Base-by-base conservation (phyloP, 805 yeast genomes). In the Millerozyma miso region DNA sequence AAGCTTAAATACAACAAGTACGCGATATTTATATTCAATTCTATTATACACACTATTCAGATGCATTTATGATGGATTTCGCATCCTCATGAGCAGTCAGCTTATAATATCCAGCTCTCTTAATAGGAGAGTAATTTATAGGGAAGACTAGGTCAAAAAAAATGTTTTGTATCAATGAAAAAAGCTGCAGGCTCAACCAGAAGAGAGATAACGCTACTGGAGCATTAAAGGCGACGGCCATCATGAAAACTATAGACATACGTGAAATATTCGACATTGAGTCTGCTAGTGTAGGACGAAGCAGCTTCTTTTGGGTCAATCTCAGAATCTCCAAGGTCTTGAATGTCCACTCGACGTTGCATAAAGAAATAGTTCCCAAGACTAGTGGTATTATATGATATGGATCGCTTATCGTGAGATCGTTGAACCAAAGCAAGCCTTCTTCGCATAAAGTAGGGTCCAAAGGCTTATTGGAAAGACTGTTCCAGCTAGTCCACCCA, bases 181-280 rank as follows among this genome's bases (percentile, higher is more conserved):
- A 90, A 3, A 74, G 52, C 57, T 88, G 90, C 0, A 97, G 88
- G 37, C 91, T 80, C 23, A 88, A 74, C 99, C 98, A 91, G 63
- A 90, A 91, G n/a, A 88, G 58, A 0, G 84, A 79, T 31, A 90
- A 65, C 0, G 95, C 88, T 20, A 83, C 69, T 0, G 98, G 96
- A 0, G 96, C 95, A 54, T 89, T 93, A 33, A 89, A 78, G 0
- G 96, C 74, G 15, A 89, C 70, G 4, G 88, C 89, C 84, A 88
- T 88, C 63, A 91, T 70, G 49, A 87, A 80, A 1, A 89, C 80
- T 40, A 86, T 79, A 17, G 91, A 80, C 49, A 87, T 71, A 53
- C 97, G 71, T 2, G 95, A 79, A 1, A 86, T 55, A 47, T 81
- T 88, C 42, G 86, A 73, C 31, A 90, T 55, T 2, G 88, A 75